phyloP scores from a whole-genome alignment of 2,329 filamentous ascomycete species.

The Colletotrichum lupini region DNA sequence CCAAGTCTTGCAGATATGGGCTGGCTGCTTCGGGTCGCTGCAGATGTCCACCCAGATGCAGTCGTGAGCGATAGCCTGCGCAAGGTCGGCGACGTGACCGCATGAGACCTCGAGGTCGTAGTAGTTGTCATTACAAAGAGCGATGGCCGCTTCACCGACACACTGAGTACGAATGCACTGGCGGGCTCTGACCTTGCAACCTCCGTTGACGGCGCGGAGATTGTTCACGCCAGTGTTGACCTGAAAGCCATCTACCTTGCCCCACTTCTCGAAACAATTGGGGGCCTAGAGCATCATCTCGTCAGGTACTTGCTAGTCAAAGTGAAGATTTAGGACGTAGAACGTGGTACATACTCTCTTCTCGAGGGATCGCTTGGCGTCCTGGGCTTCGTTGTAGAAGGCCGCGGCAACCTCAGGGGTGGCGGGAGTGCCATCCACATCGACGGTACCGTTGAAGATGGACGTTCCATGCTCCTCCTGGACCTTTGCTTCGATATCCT shows the following conservation, averaged over 20 bases:
- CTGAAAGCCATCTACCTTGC: not conserved
- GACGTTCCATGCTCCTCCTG: not conserved
- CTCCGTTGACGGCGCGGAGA: not conserved
- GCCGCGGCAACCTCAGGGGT: too few species aligned
- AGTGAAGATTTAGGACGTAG: not conserved
- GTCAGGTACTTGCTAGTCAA: not conserved
- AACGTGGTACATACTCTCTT: not conserved
- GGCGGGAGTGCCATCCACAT: not conserved
- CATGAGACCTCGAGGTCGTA: slow-evolving; percentile 11
- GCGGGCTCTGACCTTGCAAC: slow-evolving; percentile 7
- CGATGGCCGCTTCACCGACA: not conserved
- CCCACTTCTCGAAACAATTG: not conserved
- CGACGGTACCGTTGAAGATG: not conserved
- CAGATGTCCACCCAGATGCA: not conserved
- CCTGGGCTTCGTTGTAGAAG: not conserved
- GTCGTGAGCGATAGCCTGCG: not conserved
- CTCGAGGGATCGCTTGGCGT: not conserved
- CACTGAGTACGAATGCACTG: slow-evolving; percentile 13
- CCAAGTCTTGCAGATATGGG: not conserved
- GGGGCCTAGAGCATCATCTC: not conserved
- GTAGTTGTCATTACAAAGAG: slow-evolving; percentile 12
- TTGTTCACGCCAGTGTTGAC: not conserved
- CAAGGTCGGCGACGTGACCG: slow-evolving; percentile 2
- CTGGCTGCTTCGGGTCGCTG: not conserved
- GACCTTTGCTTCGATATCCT: not conserved